phyloP scores from a whole-genome alignment of 2,329 filamentous ascomycete species.

The Hansfordia pulvinata region DNA sequence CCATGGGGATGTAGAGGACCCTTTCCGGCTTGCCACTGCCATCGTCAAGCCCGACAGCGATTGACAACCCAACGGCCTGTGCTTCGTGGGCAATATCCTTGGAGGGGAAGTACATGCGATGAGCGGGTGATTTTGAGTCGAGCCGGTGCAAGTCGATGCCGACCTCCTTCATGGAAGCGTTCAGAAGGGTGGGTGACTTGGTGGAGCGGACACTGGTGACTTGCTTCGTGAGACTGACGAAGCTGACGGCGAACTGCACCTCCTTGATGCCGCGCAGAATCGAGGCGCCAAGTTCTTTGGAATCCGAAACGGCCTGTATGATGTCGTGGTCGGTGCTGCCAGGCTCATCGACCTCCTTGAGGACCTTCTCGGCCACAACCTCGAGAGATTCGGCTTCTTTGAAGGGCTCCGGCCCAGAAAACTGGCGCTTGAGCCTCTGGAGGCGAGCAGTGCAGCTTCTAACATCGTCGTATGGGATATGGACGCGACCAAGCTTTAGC shows the following conservation, averaged over 20 bases:
- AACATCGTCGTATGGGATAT: constrained; percentile 83
- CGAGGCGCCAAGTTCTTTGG: constrained; percentile 82
- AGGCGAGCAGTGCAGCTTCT: constrained; percentile 45
- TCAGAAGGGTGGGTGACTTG: constrained; percentile 64
- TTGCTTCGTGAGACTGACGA: constrained; percentile 73
- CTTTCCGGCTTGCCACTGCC: constrained; percentile 76
- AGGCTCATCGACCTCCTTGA: constrained; percentile 58
- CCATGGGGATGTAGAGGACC: constrained; percentile 90
- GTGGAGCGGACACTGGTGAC: constrained; percentile 54
- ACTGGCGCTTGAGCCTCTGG: constrained; percentile 29
- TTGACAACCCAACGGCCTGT: constrained; percentile 78
- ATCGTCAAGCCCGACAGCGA: constrained; percentile 84
- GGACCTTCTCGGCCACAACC: constrained; percentile 57
- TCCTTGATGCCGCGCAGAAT: constrained; percentile 89
- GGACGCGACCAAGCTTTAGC: constrained; percentile 79
- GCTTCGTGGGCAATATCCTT: constrained; percentile 93
- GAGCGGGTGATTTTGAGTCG: constrained; percentile 82
- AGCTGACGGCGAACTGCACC: constrained; percentile 88
- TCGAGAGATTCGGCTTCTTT: constrained; percentile 34
- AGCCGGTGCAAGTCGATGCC: constrained; percentile 85
- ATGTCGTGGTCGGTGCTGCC: constrained; percentile 54
- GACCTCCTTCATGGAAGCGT: constrained; percentile 90
- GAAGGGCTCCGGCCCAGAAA: constrained; percentile 17
- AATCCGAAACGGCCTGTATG: constrained; percentile 77
- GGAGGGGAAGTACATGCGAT: constrained; percentile 95